Percentiles rank a stretch among this genome's conserved stretches.
phyloP scores from a whole-genome alignment of 805 yeast species.

The Komagataella phaffii region DNA sequence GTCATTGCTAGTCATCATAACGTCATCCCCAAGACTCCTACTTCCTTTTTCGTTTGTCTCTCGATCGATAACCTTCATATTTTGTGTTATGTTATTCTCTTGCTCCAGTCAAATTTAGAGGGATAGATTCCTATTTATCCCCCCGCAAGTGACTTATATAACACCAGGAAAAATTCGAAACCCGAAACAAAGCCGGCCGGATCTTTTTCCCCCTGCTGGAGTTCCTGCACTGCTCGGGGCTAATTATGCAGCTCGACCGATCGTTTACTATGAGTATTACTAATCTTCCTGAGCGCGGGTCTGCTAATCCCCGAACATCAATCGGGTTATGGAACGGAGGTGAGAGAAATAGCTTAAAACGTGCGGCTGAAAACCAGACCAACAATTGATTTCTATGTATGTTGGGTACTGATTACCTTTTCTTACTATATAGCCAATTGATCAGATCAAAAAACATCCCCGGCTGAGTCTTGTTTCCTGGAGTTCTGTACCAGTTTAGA shows the following conservation, averaged over 20 bases:
- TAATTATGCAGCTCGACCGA: no score
- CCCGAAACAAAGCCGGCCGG: neutral
- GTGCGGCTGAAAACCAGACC: neutral
- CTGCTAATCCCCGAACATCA: neutral
- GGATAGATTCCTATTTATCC: neutral
- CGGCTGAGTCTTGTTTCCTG: slow-evolving; percentile 33
- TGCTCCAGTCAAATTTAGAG: neutral
- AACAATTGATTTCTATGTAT: neutral
- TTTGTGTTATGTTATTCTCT: no score
- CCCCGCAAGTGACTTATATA: neutral
- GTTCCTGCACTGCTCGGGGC: neutral
- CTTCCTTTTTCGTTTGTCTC: neutral
- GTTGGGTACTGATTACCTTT: neutral
- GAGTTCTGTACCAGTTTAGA: slow-evolving; percentile 44
- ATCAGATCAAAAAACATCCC: slow-evolving; percentile 62
- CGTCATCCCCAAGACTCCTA: neutral
- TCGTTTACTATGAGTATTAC: no score
- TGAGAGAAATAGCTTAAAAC: no score
- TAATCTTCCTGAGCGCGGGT: neutral
- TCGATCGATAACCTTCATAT: neutral
- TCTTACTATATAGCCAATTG: slow-evolving; percentile 46
- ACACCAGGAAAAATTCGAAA: neutral
- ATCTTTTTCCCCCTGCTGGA: neutral
- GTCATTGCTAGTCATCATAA: neutral
- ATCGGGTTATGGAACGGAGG: no score